Evolutionary conservation across 2,329 filamentous ascomycete genomes (phyloP), one percentile per base, ranked within the genome.

Genomic region (Phialophora chinensis): DNA sequence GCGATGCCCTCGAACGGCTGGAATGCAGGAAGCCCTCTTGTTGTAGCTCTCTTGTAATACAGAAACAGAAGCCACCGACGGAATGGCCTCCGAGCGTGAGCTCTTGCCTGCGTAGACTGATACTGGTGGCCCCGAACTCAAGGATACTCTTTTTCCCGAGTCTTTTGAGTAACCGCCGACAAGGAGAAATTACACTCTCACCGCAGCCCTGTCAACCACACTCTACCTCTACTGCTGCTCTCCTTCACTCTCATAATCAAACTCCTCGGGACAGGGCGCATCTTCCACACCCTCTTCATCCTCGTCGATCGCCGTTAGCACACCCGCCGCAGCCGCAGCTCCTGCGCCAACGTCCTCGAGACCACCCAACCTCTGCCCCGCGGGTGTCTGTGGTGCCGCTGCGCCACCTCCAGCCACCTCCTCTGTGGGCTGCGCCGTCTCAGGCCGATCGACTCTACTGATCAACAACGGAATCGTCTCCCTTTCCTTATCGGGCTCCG

Each of bases 391-490:
- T 6, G 74, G 53, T 29, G 73, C 6, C 73, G 70, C 35, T 73
- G 64, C 7, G 62, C 58, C 70, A 44, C 69, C 72, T 44, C 59
- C 67, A 67, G 63, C 42, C 20, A 52, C 69, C 35, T 71, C 70
- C 5, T 70, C 72, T 47, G 72, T 17, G 8, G 38, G 38, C 38
- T 44, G 38, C 17, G 2, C 74, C 50, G 70, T 71, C 5, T 72
- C 73, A 38, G 69, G 68, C 5, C 75, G 23, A 52, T 79, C 78
- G 66, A 72, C 80, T 76, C 96, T 97, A 85, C 93, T 95, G 50
- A 96, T 87, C 82, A 96, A 97, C 79, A 98, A 88, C 77, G 98
- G 95, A 56, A 99, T 86, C 7, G 95, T 85, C 20, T 88, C 83
- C 78, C 96, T 96, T 56, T 88, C 80, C 77, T 96, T 90, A 1